Conservation (phyloP, 148 eudicot species). For the Gaultheria prostrata region DNA sequence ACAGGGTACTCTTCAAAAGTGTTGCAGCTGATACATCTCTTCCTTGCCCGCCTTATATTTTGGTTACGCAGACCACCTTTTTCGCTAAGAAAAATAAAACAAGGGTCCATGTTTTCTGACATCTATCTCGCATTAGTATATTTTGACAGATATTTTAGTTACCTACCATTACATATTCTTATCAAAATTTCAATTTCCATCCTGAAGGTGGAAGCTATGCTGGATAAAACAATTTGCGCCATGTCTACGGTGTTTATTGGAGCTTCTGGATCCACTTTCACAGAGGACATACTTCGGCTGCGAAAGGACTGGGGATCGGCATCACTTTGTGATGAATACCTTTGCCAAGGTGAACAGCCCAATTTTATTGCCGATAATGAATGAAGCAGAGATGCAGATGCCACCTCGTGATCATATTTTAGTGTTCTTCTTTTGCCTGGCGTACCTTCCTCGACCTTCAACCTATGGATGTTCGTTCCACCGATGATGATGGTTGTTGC, state of each 20-base stretch:
- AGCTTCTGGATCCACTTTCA: constrained; percentile 94
- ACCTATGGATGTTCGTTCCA: not conserved
- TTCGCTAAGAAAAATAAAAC: not conserved
- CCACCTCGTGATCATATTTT: not conserved
- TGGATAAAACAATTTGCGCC: constrained; percentile 93
- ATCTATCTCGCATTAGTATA: not conserved
- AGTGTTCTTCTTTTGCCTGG: not conserved
- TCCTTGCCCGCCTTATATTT: not conserved
- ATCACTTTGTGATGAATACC: constrained; percentile 82
- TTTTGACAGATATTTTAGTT: not conserved
- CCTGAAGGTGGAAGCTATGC: constrained; percentile 94
- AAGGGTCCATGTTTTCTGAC: not conserved
- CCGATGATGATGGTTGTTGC: constrained; percentile 1
- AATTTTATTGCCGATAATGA: constrained; percentile 91
- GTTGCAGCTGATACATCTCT: not conserved
- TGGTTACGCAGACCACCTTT: not conserved
- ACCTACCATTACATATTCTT: not conserved
- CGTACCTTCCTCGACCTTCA: not conserved
- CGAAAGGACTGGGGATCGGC: constrained; percentile 90
- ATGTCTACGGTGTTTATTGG: constrained; percentile 88
- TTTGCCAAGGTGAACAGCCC: constrained; percentile 81
- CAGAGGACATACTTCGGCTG: constrained; percentile 86
- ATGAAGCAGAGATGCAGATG: constrained; percentile 32
- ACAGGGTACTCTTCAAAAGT: not conserved
- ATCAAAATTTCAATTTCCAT: constrained; percentile 12